Percentiles rank a stretch among this genome's conserved stretches.
Evolutionary conservation across 805 yeast genomes (phyloP).

Genomic region (Ogataea sp.): DNA sequence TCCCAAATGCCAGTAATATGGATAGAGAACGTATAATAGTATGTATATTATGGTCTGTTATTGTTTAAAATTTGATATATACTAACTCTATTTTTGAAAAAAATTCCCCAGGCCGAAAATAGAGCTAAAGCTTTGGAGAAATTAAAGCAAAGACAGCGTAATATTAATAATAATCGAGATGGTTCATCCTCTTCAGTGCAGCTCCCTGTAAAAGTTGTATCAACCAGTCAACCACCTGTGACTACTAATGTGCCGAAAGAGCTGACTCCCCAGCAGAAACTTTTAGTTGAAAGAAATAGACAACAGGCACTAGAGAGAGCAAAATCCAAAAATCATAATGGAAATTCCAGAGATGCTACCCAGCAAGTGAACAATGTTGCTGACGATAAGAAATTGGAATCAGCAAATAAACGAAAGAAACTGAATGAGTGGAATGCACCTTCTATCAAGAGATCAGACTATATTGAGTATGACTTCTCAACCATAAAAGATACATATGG

Average conservation of each 20-base stretch:
- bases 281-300: constrained; percentile 44
- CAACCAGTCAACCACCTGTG: too few species aligned
- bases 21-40: background rate
- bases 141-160: constrained; percentile 34
- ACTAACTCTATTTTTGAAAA: background rate
- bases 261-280: constrained; percentile 41
- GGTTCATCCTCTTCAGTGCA: constrained; percentile 1
- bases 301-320: constrained; percentile 39
- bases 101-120: constrained; percentile 44
- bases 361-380: background rate
- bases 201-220: too few species aligned
- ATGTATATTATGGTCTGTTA: too few species aligned
- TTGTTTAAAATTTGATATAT: background rate
- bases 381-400: constrained; percentile 17
- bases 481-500: constrained; percentile 86
- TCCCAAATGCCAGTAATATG: too few species aligned
- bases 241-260: too few species aligned
- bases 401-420: constrained; percentile 9
- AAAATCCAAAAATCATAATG: constrained; percentile 4
- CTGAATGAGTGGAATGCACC: constrained; percentile 25
- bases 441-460: constrained; percentile 51
- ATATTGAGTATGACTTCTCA: constrained; percentile 80
- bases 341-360: constrained; percentile 16
- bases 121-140: constrained; percentile 55
- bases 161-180: constrained; percentile 4